These are phyloP conservation scores for Pugionium dolabratum DNA, from an alignment of 345 rosid species.

Conservation along the genomic window DNA sequence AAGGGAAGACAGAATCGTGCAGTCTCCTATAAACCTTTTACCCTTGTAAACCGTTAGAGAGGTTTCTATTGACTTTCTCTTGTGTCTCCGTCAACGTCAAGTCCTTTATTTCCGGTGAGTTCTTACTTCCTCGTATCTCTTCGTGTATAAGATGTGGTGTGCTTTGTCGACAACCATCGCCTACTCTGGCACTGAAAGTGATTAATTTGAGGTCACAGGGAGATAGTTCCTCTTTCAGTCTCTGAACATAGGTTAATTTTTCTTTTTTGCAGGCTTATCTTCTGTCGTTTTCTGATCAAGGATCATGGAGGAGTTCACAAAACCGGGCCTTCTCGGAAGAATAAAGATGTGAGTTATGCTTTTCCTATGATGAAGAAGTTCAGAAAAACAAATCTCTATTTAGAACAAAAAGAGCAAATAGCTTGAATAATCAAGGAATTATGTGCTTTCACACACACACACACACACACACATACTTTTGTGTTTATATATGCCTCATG, in stretches of 20 bases:
- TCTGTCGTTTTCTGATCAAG: conserved; percentile 2
- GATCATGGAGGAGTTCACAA: conserved; percentile 37
- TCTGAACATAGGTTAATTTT: not conserved
- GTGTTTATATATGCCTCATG: not conserved
- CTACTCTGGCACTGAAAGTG: too few relatives aligned
- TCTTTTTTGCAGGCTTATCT: conserved; percentile 11
- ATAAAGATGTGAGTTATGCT: conserved; percentile 45
- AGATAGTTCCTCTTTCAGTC: too few relatives aligned
- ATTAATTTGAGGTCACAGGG: too few relatives aligned
- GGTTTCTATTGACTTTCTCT: conserved; percentile 1
- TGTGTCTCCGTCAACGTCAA: conserved; percentile 1
- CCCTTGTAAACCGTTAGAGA: not conserved
- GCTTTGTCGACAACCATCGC: not conserved
- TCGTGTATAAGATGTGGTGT: not conserved
- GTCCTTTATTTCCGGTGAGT: conserved; percentile 18
- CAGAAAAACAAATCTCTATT: too few relatives aligned
- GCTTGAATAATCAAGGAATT: not conserved
- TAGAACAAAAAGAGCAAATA: not conserved
- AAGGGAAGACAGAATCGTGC: not conserved
- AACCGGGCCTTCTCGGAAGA: conserved; percentile 23
- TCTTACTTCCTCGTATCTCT: not conserved
- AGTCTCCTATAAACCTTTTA: not conserved
- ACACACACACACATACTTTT: not conserved
- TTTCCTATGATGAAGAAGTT: not conserved
- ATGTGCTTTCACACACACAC: not conserved